These are phyloP conservation scores for Ocimum tenuiflorum DNA, from an alignment of 257 asterid species.

Conservation along the genomic window DNA sequence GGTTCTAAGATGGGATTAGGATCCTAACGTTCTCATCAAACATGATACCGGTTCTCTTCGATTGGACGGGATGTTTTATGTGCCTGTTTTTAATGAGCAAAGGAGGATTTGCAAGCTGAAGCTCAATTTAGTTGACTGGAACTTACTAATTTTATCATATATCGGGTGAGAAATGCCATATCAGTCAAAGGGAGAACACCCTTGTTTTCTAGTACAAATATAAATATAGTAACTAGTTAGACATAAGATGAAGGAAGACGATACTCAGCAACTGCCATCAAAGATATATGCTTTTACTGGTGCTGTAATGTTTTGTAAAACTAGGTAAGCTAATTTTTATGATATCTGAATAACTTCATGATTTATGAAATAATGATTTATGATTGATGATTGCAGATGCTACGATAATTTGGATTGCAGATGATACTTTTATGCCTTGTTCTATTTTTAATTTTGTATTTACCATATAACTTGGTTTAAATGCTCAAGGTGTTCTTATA, in stretches of 20 bases:
- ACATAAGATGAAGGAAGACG: background rate
- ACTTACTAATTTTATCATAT: background rate
- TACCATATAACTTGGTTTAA: too few relatives aligned
- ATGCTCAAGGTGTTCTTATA: too few relatives aligned
- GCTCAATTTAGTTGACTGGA: background rate
- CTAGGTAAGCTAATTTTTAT: too few relatives aligned
- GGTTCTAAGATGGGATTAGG: background rate
- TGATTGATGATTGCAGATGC: background rate
- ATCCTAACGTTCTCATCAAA: background rate
- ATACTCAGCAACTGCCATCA: background rate
- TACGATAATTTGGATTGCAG: too few relatives aligned
- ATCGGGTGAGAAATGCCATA: background rate
- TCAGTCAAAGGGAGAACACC: background rate
- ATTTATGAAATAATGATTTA: too few relatives aligned
- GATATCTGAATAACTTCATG: too few relatives aligned
- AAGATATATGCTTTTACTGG: background rate
- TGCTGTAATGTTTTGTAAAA: too few relatives aligned
- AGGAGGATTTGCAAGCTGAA: too few relatives aligned
- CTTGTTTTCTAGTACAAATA: background rate
- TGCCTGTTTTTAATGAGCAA: background rate
- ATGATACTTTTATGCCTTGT: too few relatives aligned
- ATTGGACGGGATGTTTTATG: background rate
- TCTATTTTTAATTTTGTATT: too few relatives aligned
- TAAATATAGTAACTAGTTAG: background rate
- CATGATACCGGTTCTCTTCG: background rate